Evolutionary conservation across 1,139 yeast species (phyloP).

Genomic region (Scheffersomyces insectosa): DNA sequence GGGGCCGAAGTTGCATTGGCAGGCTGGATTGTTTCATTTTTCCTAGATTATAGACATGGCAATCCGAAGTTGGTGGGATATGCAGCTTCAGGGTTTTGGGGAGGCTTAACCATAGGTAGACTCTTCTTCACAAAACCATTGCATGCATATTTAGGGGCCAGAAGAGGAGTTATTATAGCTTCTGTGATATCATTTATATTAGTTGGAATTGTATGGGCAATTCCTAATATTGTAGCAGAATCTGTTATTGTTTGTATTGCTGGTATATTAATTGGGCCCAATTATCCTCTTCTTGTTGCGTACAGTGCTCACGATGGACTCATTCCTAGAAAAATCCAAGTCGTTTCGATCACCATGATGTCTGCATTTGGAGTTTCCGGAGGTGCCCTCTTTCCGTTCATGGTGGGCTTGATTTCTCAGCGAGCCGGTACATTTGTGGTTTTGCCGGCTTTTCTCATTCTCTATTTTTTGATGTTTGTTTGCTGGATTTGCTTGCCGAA

Average conservation of each 20-base stretch:
- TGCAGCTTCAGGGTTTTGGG: slow-evolving; percentile 72
- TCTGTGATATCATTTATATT: slow-evolving; percentile 33
- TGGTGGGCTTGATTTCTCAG: slow-evolving; percentile 54
- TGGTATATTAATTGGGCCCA: slow-evolving; percentile 54
- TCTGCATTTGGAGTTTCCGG: slow-evolving; percentile 63
- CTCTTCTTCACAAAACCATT: slow-evolving; percentile 43
- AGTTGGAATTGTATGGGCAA: slow-evolving; percentile 46
- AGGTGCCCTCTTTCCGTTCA: slow-evolving; percentile 61
- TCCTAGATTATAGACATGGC: slow-evolving; percentile 56
- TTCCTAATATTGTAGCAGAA: slow-evolving; percentile 41
- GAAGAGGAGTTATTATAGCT: slow-evolving; percentile 44
- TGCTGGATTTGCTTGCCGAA: slow-evolving; percentile 51
- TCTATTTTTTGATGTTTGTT: slow-evolving; percentile 36
- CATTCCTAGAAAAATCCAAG: slow-evolving; percentile 54
- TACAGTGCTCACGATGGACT: slow-evolving; percentile 36
- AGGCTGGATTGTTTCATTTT: slow-evolving; percentile 69
- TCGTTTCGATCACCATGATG: slow-evolving; percentile 51
- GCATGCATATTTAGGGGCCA: slow-evolving; percentile 42
- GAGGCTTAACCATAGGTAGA: slow-evolving; percentile 64
- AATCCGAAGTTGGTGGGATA: slow-evolving; percentile 49
- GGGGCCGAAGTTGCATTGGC: slow-evolving; percentile 70
- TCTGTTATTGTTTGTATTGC: slow-evolving; percentile 48
- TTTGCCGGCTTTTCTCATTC: slow-evolving; percentile 48
- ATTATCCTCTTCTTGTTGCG: slow-evolving; percentile 53
- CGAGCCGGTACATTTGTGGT: slow-evolving; percentile 51